These are phyloP conservation scores for Fraxinus latifolia DNA, from an alignment of 305 asterid genomes.

Conservation along the genomic window DNA sequence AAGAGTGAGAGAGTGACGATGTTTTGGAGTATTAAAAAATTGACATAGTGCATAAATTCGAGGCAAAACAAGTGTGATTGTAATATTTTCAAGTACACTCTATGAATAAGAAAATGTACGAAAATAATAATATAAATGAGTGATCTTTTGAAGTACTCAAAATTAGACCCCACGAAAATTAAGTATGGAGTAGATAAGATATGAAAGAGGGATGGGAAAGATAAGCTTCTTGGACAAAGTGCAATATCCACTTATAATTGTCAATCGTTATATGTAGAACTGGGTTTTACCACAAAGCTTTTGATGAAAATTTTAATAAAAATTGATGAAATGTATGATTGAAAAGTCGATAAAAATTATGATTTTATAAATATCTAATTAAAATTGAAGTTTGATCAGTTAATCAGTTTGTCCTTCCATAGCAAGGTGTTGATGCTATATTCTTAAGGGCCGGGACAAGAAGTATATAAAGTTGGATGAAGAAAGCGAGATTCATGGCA, in stretches of 20 bases:
- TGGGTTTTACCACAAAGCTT: too few species aligned
- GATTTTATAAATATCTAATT: too few species aligned
- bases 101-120: slow-evolving; percentile 58
- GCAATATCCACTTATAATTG: slow-evolving; percentile 54
- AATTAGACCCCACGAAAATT: slow-evolving; percentile 45
- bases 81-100: slow-evolving; percentile 25
- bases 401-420: too few species aligned
- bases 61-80: slow-evolving; percentile 38
- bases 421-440: too few species aligned
- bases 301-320: too few species aligned
- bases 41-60: slow-evolving; percentile 38
- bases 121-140: slow-evolving; percentile 25
- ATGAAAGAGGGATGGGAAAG: slow-evolving; percentile 62
- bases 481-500: too few species aligned
- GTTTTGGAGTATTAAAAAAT: slow-evolving; percentile 36
- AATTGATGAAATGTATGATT: too few species aligned
- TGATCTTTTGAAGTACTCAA: neutral
- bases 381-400: too few species aligned
- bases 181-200: slow-evolving; percentile 60
- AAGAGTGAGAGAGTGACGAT: slow-evolving; percentile 33
- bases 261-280: neutral
- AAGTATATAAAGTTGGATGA: too few species aligned
- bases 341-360: too few species aligned
- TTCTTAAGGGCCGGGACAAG: too few species aligned
- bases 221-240: slow-evolving; percentile 67